A percentile compares a stretch with the other conserved stretches of the same genome.
These are phyloP conservation scores for Rhizophora mangle DNA, from an alignment of 345 rosid genomes.

Conservation along the genomic window DNA sequence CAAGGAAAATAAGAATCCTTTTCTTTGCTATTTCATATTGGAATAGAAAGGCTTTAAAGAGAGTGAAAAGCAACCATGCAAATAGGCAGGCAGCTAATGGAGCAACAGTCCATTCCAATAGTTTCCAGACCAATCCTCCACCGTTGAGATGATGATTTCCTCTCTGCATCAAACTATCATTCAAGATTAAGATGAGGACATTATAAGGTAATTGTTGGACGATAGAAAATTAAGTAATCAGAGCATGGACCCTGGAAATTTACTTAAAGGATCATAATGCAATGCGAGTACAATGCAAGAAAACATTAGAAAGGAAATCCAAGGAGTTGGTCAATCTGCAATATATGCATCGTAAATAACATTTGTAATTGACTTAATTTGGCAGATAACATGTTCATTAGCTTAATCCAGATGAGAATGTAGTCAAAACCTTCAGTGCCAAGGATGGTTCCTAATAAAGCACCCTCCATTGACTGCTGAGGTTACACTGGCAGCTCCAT, in stretches of 20 bases:
- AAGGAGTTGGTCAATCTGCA: too few species aligned
- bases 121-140: conserved; percentile 25
- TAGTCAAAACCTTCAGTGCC: conserved; percentile 22
- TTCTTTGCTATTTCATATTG: conserved; percentile 22
- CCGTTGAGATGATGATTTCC: conserved; percentile 28
- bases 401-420: conserved; percentile 33
- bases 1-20: conserved; percentile 31
- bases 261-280: too few species aligned
- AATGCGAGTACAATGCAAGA: too few species aligned
- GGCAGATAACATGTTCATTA: neutral
- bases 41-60: conserved; percentile 25
- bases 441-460: conserved; percentile 31
- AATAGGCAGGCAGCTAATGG: conserved; percentile 27
- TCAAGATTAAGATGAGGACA: conserved; percentile 3
- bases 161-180: conserved; percentile 21
- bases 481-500: conserved; percentile 37
- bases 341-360: too few species aligned
- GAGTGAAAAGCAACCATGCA: conserved; percentile 17
- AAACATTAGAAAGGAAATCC: neutral
- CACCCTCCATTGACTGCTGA: conserved; percentile 30
- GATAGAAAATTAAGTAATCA: too few species aligned
- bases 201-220: too few species aligned
- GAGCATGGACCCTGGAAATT: too few species aligned
- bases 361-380: neutral
- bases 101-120: conserved; percentile 35